Evolutionary conservation across 2,329 filamentous ascomycete genomes (phyloP).

Genomic region (Colletotrichum sp.): DNA sequence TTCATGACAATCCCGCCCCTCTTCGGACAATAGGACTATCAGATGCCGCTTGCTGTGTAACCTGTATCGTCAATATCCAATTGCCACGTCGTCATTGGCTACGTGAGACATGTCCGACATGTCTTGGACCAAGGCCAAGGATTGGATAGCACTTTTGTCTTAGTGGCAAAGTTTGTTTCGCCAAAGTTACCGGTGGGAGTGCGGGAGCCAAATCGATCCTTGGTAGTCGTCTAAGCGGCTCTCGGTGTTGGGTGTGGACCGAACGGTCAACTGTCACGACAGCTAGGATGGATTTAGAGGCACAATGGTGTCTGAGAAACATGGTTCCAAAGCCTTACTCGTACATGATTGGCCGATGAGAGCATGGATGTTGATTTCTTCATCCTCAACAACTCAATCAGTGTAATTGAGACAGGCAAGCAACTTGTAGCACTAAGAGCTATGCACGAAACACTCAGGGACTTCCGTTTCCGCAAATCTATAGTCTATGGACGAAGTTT

Average conservation of each 20-base stretch:
- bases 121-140: neutral
- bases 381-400: neutral
- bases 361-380: neutral
- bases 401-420: neutral
- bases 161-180: neutral
- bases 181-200: neutral
- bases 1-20: neutral
- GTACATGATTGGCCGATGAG: neutral
- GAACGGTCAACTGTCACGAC: neutral
- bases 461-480: accelerated
- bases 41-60: neutral
- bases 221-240: neutral
- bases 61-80: neutral
- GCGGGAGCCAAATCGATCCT: neutral
- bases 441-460: neutral
- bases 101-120: neutral
- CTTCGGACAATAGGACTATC: neutral
- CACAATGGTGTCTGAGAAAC: neutral
- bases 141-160: neutral
- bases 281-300: neutral
- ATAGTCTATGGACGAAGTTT: neutral
- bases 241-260: neutral
- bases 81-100: neutral
- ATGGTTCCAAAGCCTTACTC: neutral
- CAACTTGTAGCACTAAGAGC: neutral